Evolutionary conservation across 2,329 filamentous ascomycete genomes (phyloP), one percentile per base, ranked within the genome.

Genomic region (Scedosporium apiospermum): DNA sequence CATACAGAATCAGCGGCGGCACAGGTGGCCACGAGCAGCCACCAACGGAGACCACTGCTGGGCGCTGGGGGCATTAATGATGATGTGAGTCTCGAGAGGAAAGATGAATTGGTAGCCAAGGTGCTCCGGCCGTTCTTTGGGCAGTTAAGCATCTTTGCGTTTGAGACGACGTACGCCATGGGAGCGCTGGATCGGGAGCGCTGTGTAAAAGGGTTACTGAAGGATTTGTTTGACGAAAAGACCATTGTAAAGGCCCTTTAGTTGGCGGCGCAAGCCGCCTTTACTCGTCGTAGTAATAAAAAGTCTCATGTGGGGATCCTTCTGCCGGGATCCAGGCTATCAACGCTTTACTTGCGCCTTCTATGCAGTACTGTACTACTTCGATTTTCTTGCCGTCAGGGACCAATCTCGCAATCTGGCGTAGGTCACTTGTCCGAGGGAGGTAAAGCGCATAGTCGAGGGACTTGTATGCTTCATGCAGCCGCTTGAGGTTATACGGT

Each of bases 101-200:
- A 80, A 68, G 85, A 88, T 61, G 85, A 88, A 73, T 75, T 98
- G 63, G 84, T 95, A 4, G 86, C 86, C 64, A 88, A 88, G 71
- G 83, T 97, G 12, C 75, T 98, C 65, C 82, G 90, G 67, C 93
- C 93, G 0, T 98, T 97, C 76, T 91, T 98, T 71, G 89, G 88
- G 14, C 90, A 96, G 71, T 77, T 99, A 66, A 97, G 93, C 72
- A 97, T 99, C 69, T 90, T 88, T 72, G 88, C 90, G 0, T 99
- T 97, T 75, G 95, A 99, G 77, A 89, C 88, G 65, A 93, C 89
- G 62, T 99, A 99, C 73, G 86, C 88, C 16, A 93, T 97, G 86
- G 87, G 86, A 42, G 74, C 74, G 51, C 75, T 89, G 27, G 91
- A 96, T 72, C 72, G 81, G 68, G 82, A 86, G 60, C 79, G 79